phyloP scores from a whole-genome alignment of 2,329 filamentous ascomycete species.

The Penicillium olsonii region DNA sequence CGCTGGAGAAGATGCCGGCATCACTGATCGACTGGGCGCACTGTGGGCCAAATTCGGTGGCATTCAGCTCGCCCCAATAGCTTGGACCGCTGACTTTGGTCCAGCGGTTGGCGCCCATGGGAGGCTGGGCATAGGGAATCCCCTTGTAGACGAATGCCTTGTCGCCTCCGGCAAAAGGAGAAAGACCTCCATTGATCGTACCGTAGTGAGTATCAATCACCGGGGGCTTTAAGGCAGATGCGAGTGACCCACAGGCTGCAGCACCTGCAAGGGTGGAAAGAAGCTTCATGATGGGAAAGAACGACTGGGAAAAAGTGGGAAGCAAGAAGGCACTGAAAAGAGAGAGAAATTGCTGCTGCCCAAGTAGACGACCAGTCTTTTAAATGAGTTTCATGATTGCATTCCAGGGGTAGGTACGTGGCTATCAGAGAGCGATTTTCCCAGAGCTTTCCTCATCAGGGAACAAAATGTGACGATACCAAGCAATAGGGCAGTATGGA shows the following conservation, averaged over 20 bases:
- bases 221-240: not conserved
- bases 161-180: conserved; percentile 10
- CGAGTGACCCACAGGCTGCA: too few species aligned
- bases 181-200: conserved; percentile 8
- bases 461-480: not conserved
- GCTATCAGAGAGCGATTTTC: too few species aligned
- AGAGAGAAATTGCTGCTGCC: too few species aligned
- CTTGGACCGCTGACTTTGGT: conserved; percentile 6
- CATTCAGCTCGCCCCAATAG: conserved; percentile 7
- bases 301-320: not conserved
- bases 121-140: conserved; percentile 11
- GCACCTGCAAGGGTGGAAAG: not conserved
- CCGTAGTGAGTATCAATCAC: conserved; percentile 10
- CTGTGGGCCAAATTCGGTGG: conserved; percentile 10
- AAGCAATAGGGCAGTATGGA: too few species aligned
- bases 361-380: too few species aligned
- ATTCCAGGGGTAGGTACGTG: too few species aligned
- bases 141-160: conserved; percentile 11
- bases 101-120: conserved; percentile 10
- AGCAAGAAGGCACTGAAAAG: too few species aligned
- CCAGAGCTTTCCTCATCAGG: too few species aligned
- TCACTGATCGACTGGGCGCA: conserved; percentile 9
- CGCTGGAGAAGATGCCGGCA: conserved; percentile 13
- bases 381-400: too few species aligned
- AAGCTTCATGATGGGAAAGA: not conserved